phyloP scores from a whole-genome alignment of 2,329 filamentous ascomycete genomes.

The Lojkania enalia region DNA sequence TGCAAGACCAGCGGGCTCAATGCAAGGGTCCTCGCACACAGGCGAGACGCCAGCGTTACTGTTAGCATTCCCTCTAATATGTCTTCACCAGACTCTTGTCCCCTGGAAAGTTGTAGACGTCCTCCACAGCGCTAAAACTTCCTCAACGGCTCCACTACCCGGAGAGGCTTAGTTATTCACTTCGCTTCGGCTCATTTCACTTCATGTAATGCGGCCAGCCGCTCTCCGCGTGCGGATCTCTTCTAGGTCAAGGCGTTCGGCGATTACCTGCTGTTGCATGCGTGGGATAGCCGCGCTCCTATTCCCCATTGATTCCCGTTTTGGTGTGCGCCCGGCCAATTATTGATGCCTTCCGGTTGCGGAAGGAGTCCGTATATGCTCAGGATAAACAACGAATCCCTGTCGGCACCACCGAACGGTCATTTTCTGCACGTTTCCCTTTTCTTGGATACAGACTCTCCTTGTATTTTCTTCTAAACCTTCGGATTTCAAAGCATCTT shows the following conservation, averaged over 20 bases:
- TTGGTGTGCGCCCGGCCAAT: slow-evolving; percentile 1
- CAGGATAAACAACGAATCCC: slow-evolving; percentile 16
- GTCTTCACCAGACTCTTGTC: no score
- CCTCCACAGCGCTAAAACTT: not conserved
- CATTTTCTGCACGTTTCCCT: slow-evolving; percentile 5
- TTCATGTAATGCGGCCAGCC: not conserved
- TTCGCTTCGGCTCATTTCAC: no score
- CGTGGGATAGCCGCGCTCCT: not conserved
- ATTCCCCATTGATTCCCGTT: slow-evolving; percentile 4
- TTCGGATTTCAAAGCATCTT: slow-evolving; percentile 14
- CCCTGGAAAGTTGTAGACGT: no score
- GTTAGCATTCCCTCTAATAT: no score
- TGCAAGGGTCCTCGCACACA: not conserved
- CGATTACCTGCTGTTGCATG: not conserved
- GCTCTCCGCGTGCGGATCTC: not conserved
- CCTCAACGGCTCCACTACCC: not conserved
- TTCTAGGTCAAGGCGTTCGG: not conserved
- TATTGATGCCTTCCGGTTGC: slow-evolving; percentile 14
- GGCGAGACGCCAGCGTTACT: not conserved
- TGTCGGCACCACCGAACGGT: slow-evolving; percentile 6
- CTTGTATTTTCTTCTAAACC: not conserved
- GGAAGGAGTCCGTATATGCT: slow-evolving; percentile 15
- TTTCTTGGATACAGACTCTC: no score
- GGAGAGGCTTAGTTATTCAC: not conserved
- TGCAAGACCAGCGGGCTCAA: not conserved